Conservation (phyloP, 129 eudicot genomes). For the Artemisia argyi region DNA sequence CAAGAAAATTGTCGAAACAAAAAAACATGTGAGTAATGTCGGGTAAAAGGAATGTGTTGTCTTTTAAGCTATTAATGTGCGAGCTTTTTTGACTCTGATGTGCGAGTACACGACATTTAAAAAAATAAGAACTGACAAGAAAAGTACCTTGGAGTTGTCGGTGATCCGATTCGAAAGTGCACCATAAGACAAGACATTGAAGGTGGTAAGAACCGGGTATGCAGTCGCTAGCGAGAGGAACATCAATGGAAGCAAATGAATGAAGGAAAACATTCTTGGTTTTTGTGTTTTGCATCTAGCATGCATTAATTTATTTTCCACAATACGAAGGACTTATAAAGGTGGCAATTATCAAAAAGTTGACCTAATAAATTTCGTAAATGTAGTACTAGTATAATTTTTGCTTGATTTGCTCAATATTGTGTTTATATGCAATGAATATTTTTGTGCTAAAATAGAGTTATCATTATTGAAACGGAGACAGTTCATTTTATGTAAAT, state of each 20-base stretch:
- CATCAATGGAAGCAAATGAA: constrained; percentile 29
- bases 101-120: background rate
- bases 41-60: too few species aligned
- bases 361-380: constrained; percentile 6
- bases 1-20: too few species aligned
- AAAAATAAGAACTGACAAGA: background rate
- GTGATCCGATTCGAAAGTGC: constrained; percentile 46
- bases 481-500: too few species aligned
- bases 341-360: background rate
- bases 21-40: too few species aligned
- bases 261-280: constrained; percentile 21
- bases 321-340: constrained; percentile 1
- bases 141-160: constrained; percentile 47
- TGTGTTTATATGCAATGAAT: too few species aligned
- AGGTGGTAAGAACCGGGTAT: constrained; percentile 8
- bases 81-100: too few species aligned
- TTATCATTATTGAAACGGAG: too few species aligned
- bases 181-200: constrained; percentile 53
- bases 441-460: too few species aligned
- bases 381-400: too few species aligned
- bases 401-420: too few species aligned
- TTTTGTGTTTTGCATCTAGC: constrained; percentile 4
- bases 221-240: constrained; percentile 11
- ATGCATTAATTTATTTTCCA: constrained; percentile 15
- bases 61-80: too few species aligned